These are phyloP conservation scores for Limtongia smithiae DNA, from an alignment of 805 yeast species.

Conservation along the genomic window DNA sequence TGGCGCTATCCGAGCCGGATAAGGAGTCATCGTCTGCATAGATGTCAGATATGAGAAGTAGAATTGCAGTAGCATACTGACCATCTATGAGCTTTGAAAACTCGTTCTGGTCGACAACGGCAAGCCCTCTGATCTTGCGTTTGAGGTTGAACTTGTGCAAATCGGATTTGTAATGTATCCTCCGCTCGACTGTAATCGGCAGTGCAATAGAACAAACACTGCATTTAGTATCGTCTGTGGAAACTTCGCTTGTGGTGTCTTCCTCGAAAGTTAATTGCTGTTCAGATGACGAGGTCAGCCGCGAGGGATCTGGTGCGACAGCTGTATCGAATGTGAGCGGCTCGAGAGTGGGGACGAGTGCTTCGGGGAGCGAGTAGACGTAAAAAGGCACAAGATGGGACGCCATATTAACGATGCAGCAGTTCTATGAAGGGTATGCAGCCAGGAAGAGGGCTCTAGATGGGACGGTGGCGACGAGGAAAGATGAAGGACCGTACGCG, in stretches of 20 bases:
- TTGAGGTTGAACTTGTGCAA: slow-evolving; percentile 58
- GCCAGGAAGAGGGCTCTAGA: too few relatives aligned
- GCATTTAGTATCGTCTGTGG: not conserved
- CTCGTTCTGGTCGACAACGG: slow-evolving; percentile 51
- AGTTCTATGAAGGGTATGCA: too few relatives aligned
- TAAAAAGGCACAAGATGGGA: slow-evolving; percentile 18
- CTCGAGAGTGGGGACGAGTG: slow-evolving; percentile 11
- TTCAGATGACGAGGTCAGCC: not conserved
- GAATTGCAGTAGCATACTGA: slow-evolving; percentile 33
- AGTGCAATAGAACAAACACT: slow-evolving; percentile 3
- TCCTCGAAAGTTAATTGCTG: not conserved
- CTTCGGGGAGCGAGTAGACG: slow-evolving; percentile 16
- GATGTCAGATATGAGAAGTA: too few relatives aligned
- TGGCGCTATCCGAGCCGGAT: slow-evolving; percentile 55
- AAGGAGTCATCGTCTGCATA: slow-evolving; percentile 46
- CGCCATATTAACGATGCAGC: not conserved
- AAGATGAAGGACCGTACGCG: too few relatives aligned
- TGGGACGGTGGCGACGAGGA: too few relatives aligned
- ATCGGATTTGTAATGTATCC: slow-evolving; percentile 56
- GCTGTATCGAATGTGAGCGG: slow-evolving; percentile 7
- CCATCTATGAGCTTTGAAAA: slow-evolving; percentile 55
- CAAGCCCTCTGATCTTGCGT: slow-evolving; percentile 46
- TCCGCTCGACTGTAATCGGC: slow-evolving; percentile 13
- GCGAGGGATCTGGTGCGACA: not conserved
- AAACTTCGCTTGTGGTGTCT: not conserved